Base-by-base conservation (phyloP, 2,329 filamentous ascomycete species). In the Verticillium alfalfae region DNA sequence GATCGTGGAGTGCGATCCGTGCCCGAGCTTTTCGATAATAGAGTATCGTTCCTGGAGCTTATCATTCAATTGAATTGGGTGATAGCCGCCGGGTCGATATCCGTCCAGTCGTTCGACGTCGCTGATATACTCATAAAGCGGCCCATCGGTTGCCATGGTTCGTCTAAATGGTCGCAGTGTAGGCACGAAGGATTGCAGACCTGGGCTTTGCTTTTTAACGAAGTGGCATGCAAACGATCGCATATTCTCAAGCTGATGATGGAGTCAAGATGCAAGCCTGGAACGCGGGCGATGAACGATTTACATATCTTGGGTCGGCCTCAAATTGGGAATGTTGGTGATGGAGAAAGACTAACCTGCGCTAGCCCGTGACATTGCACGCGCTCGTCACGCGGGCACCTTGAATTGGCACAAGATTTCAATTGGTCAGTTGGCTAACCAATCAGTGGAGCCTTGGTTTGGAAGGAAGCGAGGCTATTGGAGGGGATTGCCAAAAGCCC, bases 51-150 rank as follows among this genome's bases (percentile, higher is more conserved):
- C 54, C 7, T 67, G 34, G 63, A 81, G 73, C 2, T 57, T 63
- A 45, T 79, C 71, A n/a, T 70, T 73, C 15, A 79, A 69, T 15
- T 67, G 66, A 12, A 77, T 67, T 2, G 77, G 75, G 56, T 78
- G 73, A 62, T 75, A 78, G 22, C 75, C 76, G 2, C 75, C 73
- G 1, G 67, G 66, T 15, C 62, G 60, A 61, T 79, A 78, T 56
- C 67, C 8, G 6, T 62, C 55, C 0, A 67, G 61, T 1, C 12
- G 55, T 26, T 71, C 70, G 7, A 69, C 70, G 13, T 61, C 66
- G 15, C 66, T 58, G 1, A 70, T 64, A 34, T 69, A 70, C 22
- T 58, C 15, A 16, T 4, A 5, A 31, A 18, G 8, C 26, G 9
- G 5, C 12, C 31, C 26, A 26, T 18, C 31, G 26, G 26, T 26